Evolutionary conservation across 2,329 filamentous ascomycete genomes (phyloP), one percentile per base, ranked within the genome.

Genomic region (Apiospora kogelbergensis): DNA sequence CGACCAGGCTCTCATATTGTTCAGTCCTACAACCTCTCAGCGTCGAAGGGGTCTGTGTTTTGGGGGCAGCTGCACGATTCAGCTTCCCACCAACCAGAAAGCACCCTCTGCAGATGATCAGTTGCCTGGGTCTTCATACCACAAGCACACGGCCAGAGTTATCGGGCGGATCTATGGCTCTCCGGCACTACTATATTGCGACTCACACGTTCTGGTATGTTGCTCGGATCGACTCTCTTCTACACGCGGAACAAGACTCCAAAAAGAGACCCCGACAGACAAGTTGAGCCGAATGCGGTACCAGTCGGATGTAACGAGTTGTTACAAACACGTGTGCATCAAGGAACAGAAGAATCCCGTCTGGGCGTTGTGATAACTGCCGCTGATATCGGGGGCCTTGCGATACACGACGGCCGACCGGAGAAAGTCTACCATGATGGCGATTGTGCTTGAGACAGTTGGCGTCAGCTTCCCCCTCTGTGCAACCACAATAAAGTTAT

Each of bases 401-500:
- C 37, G 37, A 44, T 22, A n/a, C 37, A 65, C 63, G 26, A 20
- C 63, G 44, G 63, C 11, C 37, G n/a, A 17, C 37, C 63, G 22
- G 40, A 42, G 53, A 60, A 60, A 11, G 30, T 22, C 20, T 60
- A 60, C 53, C 53, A 60, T 37, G 30, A 60, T 60, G 63, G 63
- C 40, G 63, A 44, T 41, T 17, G 37, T 65, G 37, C 63, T 26
- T 65, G 63, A 65, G 66, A 63, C 46, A 68, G 30, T 33, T 44
- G 40, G 40, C 48, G 66, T 63, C 63, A 65, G 63, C 63, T 44
- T 15, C 20, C 24, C 24, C 63, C 41, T 65, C 24, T 24, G 63
- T 65, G 63, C 15, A 42, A 65, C 63, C 33, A 30, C 24, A 26
- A 24, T 30, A 42, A 65, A n/a, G 41, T 40, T 22, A 44, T 42